These are phyloP conservation scores for Zygoascus bituminiphila DNA, from an alignment of 805 yeast species.

Conservation along the genomic window DNA sequence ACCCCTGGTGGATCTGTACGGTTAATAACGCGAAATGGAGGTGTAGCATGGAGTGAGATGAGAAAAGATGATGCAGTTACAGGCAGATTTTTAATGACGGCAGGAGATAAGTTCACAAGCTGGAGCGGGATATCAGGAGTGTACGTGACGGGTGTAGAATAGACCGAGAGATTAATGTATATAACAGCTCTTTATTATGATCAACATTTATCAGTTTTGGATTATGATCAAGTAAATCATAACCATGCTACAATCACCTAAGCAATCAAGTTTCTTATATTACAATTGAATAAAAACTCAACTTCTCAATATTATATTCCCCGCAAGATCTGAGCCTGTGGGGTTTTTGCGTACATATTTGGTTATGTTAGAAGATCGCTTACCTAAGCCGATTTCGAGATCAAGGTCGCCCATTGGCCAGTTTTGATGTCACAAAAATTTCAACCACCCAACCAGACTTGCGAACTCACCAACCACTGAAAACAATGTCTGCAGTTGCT, in stretches of 20 bases:
- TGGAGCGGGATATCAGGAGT: conserved; percentile 8
- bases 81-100: conserved; percentile 7
- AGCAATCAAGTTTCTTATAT: no score
- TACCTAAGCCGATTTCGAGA: background rate
- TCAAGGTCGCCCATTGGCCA: conserved; percentile 1
- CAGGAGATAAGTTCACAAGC: conserved; percentile 2
- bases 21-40: conserved; percentile 16
- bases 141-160: background rate
- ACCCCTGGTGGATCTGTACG: conserved; percentile 15
- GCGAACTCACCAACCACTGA: background rate
- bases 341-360: no score
- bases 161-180: no score
- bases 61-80: background rate
- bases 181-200: no score
- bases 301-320: no score
- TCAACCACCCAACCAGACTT: conserved; percentile 3
- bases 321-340: no score
- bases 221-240: background rate
- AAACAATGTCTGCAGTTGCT: conserved; percentile 10
- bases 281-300: no score
- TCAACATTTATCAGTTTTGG: background rate
- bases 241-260: no score
- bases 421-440: background rate
- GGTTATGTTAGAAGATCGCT: no score
- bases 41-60: conserved; percentile 12